Evolutionary conservation across 176 grass and related monocot species (phyloP).

Genomic region (Oryza glumipatula): DNA sequence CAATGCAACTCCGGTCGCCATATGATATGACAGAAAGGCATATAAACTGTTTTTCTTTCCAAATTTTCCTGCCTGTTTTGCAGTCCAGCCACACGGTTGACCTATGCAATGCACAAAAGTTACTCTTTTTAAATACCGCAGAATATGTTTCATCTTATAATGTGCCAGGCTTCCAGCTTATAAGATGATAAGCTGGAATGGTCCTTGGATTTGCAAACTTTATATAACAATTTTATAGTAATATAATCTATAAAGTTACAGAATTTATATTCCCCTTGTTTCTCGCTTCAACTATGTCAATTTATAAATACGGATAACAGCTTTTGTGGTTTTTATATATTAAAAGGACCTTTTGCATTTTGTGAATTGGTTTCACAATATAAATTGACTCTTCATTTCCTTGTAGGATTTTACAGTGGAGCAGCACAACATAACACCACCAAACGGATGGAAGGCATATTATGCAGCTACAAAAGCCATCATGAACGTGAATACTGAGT

Average conservation of each 20-base stretch:
- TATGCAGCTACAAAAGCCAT: conserved; percentile 94
- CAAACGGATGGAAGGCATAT: conserved; percentile 93
- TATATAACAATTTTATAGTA: not conserved
- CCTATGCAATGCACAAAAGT: not conserved
- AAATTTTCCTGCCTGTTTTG: not conserved
- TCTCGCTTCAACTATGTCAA: not conserved
- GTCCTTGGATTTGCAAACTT: conserved; percentile 25
- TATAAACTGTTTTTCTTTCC: conserved; percentile 5
- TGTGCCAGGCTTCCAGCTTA: not conserved
- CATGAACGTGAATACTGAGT: conserved; percentile 82
- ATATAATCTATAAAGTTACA: not conserved
- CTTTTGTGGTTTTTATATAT: not conserved
- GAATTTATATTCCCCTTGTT: not conserved
- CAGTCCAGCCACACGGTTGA: not conserved
- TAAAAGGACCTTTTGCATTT: not conserved
- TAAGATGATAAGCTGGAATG: too few relatives aligned
- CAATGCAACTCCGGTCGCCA: not conserved
- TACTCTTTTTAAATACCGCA: not conserved
- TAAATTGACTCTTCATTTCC: conserved; percentile 27
- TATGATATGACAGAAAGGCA: not conserved
- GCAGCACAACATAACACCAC: conserved; percentile 69
- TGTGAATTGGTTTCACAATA: conserved; percentile 8
- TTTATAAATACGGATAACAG: not conserved
- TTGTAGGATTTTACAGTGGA: conserved; percentile 92
- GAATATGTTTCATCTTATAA: conserved; percentile 1